These are phyloP conservation scores for Vitis vinifera DNA, from an alignment of 164 flowering plant genomes.

Conservation along the genomic window DNA sequence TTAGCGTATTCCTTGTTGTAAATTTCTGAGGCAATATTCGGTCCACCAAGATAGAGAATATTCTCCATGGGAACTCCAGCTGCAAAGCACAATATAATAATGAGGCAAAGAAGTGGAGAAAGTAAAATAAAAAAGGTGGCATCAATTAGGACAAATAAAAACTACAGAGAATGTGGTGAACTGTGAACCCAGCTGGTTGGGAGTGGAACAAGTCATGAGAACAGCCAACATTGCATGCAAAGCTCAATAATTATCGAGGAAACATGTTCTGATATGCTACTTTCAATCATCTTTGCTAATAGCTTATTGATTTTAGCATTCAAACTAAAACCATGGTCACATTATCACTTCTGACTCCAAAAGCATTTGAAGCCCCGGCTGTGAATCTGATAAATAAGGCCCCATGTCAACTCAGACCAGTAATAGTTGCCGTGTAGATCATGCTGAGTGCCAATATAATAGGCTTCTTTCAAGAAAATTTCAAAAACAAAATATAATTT, in stretches of 20 bases:
- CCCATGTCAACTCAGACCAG: not conserved
- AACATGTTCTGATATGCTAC: not conserved
- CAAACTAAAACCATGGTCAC: not conserved
- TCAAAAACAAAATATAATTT: too few relatives aligned
- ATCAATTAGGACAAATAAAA: not conserved
- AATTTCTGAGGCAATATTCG: constrained; percentile 91
- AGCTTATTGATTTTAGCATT: not conserved
- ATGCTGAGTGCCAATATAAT: not conserved
- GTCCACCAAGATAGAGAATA: constrained; percentile 92
- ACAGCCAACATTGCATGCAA: not conserved
- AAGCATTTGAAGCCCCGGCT: not conserved
- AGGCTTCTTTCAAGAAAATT: not conserved
- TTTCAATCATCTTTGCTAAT: not conserved
- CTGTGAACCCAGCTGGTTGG: not conserved
- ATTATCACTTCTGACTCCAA: not conserved
- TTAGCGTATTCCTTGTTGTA: constrained; percentile 92
- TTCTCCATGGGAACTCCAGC: constrained; percentile 84
- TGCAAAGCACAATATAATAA: constrained; percentile 29
- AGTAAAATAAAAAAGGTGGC: not conserved
- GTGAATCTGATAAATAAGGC: not conserved
- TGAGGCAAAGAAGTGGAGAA: not conserved
- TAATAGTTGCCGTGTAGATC: not conserved
- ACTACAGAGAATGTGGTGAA: not conserved
- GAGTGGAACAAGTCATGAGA: not conserved
- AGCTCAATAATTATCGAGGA: not conserved